Base-by-base conservation (phyloP, 495 filamentous ascomycete genomes). In the Podospora conica region DNA sequence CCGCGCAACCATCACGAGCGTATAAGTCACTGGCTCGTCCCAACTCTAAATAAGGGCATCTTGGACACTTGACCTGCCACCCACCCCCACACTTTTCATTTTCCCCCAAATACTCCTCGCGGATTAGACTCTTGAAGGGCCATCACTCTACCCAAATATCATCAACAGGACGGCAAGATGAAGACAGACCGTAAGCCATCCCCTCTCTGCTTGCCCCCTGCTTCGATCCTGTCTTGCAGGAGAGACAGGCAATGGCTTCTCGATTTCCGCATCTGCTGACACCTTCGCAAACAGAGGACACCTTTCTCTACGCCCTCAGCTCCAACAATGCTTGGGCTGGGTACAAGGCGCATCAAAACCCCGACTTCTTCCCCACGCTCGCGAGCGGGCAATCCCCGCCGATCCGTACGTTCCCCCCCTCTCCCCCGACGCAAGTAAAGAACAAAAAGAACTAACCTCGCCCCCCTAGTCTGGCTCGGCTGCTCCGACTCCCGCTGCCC, bases 401-500 rank as follows among this genome's bases (percentile, higher is more conserved):
- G 67, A 91, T 95, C 72, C 87, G 83, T 85, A 73, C 67, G 83
- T 80, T 23, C 55, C 60, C 23, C 15, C 40, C 24, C 29, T 11
- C 40, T 59, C 11, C 54, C 23, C 33, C 15, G 28, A 15, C 53
- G 27, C 31, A 62, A 25, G 24, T 21, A 33, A 18, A 48, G 55
- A 0, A 27, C 18, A 29, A 61, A 1, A 3, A 10, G 11, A 1
- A 28, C 29, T 58, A 53, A 23, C 22, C 1, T 25, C 3, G 21
- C 10, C 15, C 27, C 1, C 27, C 60, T 48, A 85, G 83, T 97
- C 69, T 97, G 93, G 93, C 83, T 97, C 69, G 93, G 92, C 71
- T 97, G 93, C 84, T 90, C 91, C 68, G 92, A 97, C 82, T 91
- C 88, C 21, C 90, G 93, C 66, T 88, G 90, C 73, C 92, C 92